Base-by-base conservation (phyloP, 176 grass and related monocot species). In the Oryza glaberrima region DNA sequence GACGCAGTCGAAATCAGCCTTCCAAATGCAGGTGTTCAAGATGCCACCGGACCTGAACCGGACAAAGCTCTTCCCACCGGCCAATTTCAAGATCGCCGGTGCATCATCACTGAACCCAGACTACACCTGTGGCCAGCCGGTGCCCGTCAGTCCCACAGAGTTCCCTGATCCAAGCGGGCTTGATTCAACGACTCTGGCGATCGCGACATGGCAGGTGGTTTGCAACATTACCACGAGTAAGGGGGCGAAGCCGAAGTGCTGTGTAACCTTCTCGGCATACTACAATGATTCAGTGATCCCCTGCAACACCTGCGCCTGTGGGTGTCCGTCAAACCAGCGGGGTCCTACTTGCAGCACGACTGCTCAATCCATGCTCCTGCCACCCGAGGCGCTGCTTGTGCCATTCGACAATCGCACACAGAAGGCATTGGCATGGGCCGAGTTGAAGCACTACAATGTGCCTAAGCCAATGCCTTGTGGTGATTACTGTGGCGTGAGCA, bases 21-120 rank as follows among this genome's bases (percentile, higher is more conserved):
- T 98, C 93, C 96, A 98, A 71, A 88, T 98, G 70, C 89, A 98
- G 82, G 96, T 98, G 16, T 98, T 20, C 91, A 98, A 98, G 92
- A 94, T 98, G 96, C 91, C 93, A 32, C 93, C 93, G 1, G 89
- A 98, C 73, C 32, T 93, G 41, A 98, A 98, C 77, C 82, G 91
- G 41, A 95, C 93, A 43, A 88, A 80, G 74, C 86, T 98, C 11
- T 90, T 35, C 40, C 96, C 96, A 1, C 93, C 96, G 16, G 78
- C 73, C 69, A 94, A 89, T 65, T 95, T 90, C 80, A 95, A 88
- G 84, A 95, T 98, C 49, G 34, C 70, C 0, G 96, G 96, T 2
- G 82, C 87, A 3, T 96, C 94, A 0, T 65, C 89, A 4, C 83
- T 98, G 9, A 98, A 98, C 75, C 96, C 96, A 0, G 85, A 89